Evolutionary conservation across 2,329 filamentous ascomycete genomes (phyloP).

Genomic region (Thermothelomyces thermophilus): DNA sequence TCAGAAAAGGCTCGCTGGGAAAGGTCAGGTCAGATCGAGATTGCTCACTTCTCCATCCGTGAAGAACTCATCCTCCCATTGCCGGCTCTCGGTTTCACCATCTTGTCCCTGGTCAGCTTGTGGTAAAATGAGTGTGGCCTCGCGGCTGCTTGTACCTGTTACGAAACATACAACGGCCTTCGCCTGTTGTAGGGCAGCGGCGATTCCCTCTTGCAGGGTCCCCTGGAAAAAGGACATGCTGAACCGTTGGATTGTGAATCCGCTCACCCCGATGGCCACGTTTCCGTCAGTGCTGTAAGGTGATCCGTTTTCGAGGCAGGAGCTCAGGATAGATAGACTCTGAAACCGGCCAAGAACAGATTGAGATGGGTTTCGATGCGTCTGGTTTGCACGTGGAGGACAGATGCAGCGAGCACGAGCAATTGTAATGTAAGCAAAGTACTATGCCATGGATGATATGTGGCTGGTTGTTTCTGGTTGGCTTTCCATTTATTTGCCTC

Average conservation of each 20-base stretch:
- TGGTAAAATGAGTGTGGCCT: neutral
- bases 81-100: conserved; percentile 58
- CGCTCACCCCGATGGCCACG: too few relatives aligned
- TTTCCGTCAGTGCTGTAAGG: too few relatives aligned
- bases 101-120: conserved; percentile 45
- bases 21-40: neutral
- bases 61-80: conserved; percentile 68
- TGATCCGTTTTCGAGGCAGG: too few relatives aligned
- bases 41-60: conserved; percentile 47
- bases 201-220: conserved; percentile 73
- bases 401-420: too few relatives aligned
- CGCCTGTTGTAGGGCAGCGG: conserved; percentile 62
- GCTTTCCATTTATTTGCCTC: too few relatives aligned
- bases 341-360: too few relatives aligned
- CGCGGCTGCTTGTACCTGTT: conserved; percentile 47
- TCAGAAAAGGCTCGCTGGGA: conserved; percentile 5
- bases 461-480: too few relatives aligned
- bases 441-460: too few relatives aligned
- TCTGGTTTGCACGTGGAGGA: too few relatives aligned
- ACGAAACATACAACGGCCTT: conserved; percentile 85
- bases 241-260: neutral
- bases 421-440: too few relatives aligned
- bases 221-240: conserved; percentile 72
- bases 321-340: too few relatives aligned
- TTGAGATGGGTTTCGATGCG: too few relatives aligned